A percentile compares a stretch with the other conserved stretches of the same genome.
These are phyloP conservation scores for Lentinula guzmanii DNA, from an alignment of 768 basidiomycete species.

Conservation along the genomic window DNA sequence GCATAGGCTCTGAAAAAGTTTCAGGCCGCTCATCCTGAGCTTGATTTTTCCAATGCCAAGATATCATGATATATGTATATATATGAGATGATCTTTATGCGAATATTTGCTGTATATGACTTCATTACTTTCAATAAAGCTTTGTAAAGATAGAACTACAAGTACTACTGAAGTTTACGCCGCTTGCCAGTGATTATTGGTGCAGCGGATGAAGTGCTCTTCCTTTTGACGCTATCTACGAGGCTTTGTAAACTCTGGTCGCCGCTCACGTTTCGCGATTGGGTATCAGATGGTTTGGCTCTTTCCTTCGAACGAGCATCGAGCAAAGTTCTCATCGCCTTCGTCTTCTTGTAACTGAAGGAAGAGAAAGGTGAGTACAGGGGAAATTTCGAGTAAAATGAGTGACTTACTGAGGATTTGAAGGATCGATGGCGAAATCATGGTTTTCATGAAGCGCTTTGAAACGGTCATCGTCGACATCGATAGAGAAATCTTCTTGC, in stretches of 20 bases:
- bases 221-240: conserved; percentile 86
- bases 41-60: conserved; percentile 92
- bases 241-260: conserved; percentile 51
- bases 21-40: conserved; percentile 84
- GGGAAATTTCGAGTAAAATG: not conserved
- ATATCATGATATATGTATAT: conserved; percentile 43
- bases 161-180: conserved; percentile 23
- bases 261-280: conserved; percentile 10
- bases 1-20: conserved; percentile 79
- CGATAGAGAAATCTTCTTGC: conserved; percentile 76
- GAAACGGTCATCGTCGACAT: conserved; percentile 88
- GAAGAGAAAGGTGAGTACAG: conserved; percentile 5
- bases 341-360: conserved; percentile 85
- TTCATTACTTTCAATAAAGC: not conserved
- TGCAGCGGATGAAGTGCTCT: conserved; percentile 33
- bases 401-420: conserved; percentile 79
- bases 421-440: conserved; percentile 92
- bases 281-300: conserved; percentile 16
- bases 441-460: conserved; percentile 83
- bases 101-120: not conserved
- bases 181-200: conserved; percentile 30
- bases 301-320: conserved; percentile 71
- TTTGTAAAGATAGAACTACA: no score
- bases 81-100: not conserved
- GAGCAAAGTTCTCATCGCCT: conserved; percentile 80